Conservation (phyloP, 495 filamentous ascomycete species). For the Aspergillus baeticus region DNA sequence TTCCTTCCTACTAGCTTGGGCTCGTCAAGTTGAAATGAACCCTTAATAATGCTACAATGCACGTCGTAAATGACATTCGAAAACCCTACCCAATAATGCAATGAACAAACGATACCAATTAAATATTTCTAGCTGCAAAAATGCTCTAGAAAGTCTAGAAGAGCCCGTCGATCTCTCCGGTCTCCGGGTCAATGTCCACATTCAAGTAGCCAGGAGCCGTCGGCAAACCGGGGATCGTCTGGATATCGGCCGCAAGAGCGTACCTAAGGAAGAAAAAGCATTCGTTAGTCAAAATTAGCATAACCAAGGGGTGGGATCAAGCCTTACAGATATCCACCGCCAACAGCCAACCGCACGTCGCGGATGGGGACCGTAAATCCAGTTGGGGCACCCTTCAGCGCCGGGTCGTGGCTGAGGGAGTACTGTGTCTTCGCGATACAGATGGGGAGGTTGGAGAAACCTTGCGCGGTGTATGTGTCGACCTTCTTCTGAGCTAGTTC, state of each 20-base stretch:
- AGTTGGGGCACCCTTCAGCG: conserved; percentile 92
- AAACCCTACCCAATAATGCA: conserved; percentile 3
- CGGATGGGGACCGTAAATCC: conserved; percentile 95
- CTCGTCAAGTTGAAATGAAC: conserved; percentile 22
- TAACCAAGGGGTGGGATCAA: conserved; percentile 4
- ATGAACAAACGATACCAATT: neutral
- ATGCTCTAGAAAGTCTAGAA: conserved; percentile 58
- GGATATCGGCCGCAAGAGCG: conserved; percentile 93
- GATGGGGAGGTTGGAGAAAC: conserved; percentile 88
- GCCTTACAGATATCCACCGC: conserved; percentile 84
- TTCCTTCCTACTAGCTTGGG: neutral
- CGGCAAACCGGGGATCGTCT: conserved; percentile 94
- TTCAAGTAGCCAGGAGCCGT: conserved; percentile 96
- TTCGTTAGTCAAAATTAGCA: conserved; percentile 16
- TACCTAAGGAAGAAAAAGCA: conserved; percentile 53
- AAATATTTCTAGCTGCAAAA: neutral
- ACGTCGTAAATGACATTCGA: neutral
- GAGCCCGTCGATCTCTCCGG: conserved; percentile 92
- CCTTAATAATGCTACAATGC: conserved; percentile 7
- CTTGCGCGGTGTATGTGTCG: conserved; percentile 89
- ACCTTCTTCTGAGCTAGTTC: conserved; percentile 94
- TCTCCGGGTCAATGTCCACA: conserved; percentile 89
- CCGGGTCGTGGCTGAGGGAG: conserved; percentile 89
- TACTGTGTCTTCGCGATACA: conserved; percentile 99
- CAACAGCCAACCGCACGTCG: conserved; percentile 90